Evolutionary conservation across 192 early-diverging fungal species (phyloP), one percentile per base, ranked within the genome.

Genomic region (Entrophospora sp.): DNA sequence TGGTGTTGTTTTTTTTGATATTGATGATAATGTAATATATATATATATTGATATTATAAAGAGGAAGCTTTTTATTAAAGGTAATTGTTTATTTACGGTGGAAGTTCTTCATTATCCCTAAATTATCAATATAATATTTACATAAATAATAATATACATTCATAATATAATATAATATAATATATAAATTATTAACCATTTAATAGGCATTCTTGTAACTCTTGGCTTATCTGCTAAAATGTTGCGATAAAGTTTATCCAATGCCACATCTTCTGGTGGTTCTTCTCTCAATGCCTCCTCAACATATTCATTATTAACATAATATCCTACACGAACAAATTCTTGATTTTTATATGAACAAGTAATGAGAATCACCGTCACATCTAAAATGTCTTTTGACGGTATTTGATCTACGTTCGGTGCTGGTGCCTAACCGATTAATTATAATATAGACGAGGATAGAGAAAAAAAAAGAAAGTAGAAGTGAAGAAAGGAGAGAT

Each of bases 311-410:
- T 95, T 97, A 80, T 99, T 93, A 46, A 99, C 93, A 69, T 95
- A 96, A 77, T 99, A 99, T 13, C 95, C 96, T 52, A 99, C 91
- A 67, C 94, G 85, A 55, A 96, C 91, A 80, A 97, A 99, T 77
- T 95, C 93, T 69, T 87, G 85, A 45, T 85, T 86, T 67, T 83
- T 82, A 74, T 97, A 99, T 9, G 85, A 87, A 70, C 93, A 95
- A 61, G 88, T 86, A 32, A 99, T 81, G 48, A 97, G 73, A 27
- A 99, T 85, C 13, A 95, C 93, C 5, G 93, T 93, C 18, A 96
- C 89, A 32, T 90, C 94, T 34, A 97, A 68, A 34, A 94, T 72
- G 58, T 97, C 93, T 42, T 83, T 79, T 55, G 84, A 74, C 24
- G 91, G 92, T 57, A 99, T 85, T 42, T 85, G 73, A 20, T 83